Evolutionary conservation across 2,329 filamentous ascomycete genomes (phyloP).

Genomic region (Lachnellula subtilissima): DNA sequence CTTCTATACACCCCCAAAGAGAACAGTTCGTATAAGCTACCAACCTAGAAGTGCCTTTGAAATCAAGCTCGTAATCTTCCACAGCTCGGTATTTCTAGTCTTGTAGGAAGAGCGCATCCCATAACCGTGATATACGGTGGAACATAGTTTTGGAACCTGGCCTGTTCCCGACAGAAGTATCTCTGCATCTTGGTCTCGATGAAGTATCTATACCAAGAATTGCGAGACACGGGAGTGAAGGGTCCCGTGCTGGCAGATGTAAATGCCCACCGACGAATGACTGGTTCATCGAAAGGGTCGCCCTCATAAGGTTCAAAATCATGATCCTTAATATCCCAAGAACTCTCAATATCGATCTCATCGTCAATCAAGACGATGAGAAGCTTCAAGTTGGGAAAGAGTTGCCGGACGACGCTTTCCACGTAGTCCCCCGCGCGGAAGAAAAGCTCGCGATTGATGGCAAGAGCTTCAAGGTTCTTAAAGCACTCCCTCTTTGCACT

Average conservation of each 20-base stretch:
- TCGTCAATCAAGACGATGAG: constrained; percentile 9
- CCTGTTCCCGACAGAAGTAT: neutral
- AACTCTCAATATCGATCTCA: neutral
- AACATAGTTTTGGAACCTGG: neutral
- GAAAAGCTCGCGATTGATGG: constrained; percentile 7
- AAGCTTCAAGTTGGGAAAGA: constrained; percentile 9
- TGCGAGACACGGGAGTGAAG: constrained; percentile 1
- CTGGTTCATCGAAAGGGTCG: neutral
- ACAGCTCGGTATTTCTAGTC: constrained; percentile 4
- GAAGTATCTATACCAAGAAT: neutral
- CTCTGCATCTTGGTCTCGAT: neutral
- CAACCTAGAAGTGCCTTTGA: too few species aligned
- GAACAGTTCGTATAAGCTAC: too few species aligned
- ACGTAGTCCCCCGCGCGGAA: neutral
- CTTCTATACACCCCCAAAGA: too few species aligned
- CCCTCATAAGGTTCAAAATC: neutral
- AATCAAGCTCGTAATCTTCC: neutral
- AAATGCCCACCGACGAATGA: constrained; percentile 5
- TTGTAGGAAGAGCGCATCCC: constrained; percentile 6
- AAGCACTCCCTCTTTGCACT: constrained; percentile 7
- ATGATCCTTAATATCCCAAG: neutral
- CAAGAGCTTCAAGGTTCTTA: constrained; percentile 2
- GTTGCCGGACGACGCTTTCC: neutral
- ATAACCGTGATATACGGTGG: constrained; percentile 3
- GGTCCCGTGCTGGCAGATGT: constrained; percentile 7